Percentiles rank a stretch among this genome's conserved stretches.
phyloP scores from a whole-genome alignment of 2,329 filamentous ascomycete species.

The Pseudopithomyces maydicus region DNA sequence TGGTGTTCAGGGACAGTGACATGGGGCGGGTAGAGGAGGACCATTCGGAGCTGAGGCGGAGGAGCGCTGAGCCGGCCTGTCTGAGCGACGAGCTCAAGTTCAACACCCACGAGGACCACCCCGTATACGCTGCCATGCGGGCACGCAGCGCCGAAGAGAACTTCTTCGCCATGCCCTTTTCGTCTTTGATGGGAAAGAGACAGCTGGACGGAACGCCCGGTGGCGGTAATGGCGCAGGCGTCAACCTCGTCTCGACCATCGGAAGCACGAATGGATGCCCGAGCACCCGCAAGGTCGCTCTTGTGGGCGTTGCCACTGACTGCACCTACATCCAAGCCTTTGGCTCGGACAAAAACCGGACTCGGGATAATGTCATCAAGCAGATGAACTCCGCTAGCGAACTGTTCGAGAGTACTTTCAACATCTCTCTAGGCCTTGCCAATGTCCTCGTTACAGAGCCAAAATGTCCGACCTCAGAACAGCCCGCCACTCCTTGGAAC shows the following conservation, averaged over 20 bases:
- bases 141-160: slow-evolving; percentile 54
- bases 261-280: slow-evolving; percentile 86
- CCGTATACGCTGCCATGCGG: slow-evolving; percentile 62
- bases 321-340: slow-evolving; percentile 84
- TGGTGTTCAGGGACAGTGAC: slow-evolving; percentile 91
- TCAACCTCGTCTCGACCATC: slow-evolving; percentile 79
- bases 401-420: slow-evolving; percentile 89
- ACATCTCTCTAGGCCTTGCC: slow-evolving; percentile 87
- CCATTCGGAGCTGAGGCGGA: slow-evolving; percentile 69
- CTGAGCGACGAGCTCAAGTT: slow-evolving; percentile 76
- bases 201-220: slow-evolving; percentile 70
- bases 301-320: slow-evolving; percentile 91
- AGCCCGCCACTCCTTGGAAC: slow-evolving; percentile 80
- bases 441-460: slow-evolving; percentile 80
- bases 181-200: slow-evolving; percentile 71
- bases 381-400: slow-evolving; percentile 86
- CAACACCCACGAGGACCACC: slow-evolving; percentile 75
- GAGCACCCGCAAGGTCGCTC: slow-evolving; percentile 84
- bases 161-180: slow-evolving; percentile 65
- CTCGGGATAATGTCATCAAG: slow-evolving; percentile 76
- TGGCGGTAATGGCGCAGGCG: slow-evolving; percentile 75
- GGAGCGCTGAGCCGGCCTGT: slow-evolving; percentile 59
- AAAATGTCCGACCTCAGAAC: slow-evolving; percentile 73
- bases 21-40: slow-evolving; percentile 55
- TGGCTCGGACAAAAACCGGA: slow-evolving; percentile 70